Conservation (phyloP, 176 grass and related monocot species). For the Canna indica region DNA sequence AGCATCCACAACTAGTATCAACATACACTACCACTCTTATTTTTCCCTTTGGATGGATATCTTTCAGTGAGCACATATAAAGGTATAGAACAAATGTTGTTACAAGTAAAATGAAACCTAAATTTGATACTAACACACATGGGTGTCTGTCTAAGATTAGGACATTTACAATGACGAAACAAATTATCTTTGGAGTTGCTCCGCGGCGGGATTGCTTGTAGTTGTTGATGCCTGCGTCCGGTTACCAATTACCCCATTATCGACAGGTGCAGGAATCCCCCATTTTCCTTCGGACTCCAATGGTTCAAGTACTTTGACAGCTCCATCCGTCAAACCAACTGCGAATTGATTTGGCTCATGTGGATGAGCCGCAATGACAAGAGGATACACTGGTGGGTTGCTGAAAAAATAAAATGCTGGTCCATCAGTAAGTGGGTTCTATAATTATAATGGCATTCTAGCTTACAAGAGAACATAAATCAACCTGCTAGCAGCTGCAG, state of each 20-base stretch:
- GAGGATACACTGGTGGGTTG: conserved; percentile 46
- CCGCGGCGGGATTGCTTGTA: conserved; percentile 41
- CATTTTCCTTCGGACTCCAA: conserved; percentile 69
- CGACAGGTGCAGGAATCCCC: conserved; percentile 40
- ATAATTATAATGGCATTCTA: not conserved
- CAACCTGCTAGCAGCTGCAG: conserved; percentile 42
- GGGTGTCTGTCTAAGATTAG: not conserved
- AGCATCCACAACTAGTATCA: conserved; percentile 4
- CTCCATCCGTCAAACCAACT: conserved; percentile 72
- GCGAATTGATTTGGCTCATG: conserved; percentile 91
- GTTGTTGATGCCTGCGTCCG: conserved; percentile 39
- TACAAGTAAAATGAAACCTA: conserved; percentile 3
- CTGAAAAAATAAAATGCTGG: conserved; percentile 36
- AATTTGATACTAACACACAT: not conserved
- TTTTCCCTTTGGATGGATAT: not conserved
- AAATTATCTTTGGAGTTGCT: conserved; percentile 73
- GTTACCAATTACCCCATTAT: conserved; percentile 53
- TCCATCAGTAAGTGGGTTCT: not conserved
- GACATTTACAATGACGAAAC: conserved; percentile 4
- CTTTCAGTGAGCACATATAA: not conserved
- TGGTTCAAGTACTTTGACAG: conserved; percentile 77
- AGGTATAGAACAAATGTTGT: conserved; percentile 1
- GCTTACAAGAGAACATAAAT: not conserved
- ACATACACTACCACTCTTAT: conserved; percentile 1
- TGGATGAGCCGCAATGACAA: conserved; percentile 60